These are phyloP conservation scores for Cyclanthera cordifolia DNA, from an alignment of 306 rosid species.

Conservation along the genomic window DNA sequence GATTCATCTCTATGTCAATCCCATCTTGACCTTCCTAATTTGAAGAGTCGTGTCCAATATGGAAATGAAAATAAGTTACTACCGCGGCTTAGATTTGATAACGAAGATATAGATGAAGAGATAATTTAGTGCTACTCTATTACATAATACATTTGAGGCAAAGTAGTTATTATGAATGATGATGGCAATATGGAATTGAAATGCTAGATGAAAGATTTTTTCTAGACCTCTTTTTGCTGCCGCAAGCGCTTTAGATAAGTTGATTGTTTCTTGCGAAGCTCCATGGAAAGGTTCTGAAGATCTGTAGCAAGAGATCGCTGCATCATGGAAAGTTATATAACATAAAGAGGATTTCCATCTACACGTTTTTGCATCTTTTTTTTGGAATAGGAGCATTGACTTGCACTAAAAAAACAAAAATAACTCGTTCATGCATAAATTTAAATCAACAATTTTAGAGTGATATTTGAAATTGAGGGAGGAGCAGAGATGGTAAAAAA, in stretches of 20 bases:
- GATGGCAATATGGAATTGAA: background rate
- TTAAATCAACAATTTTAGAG: too few relatives aligned
- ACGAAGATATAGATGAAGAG: too few relatives aligned
- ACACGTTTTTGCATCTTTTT: too few relatives aligned
- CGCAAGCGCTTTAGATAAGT: slow-evolving; percentile 79
- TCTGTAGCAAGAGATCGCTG: slow-evolving; percentile 97
- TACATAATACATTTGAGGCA: background rate
- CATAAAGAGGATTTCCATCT: background rate
- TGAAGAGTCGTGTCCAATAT: too few relatives aligned
- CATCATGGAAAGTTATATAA: slow-evolving; percentile 24
- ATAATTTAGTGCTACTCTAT: too few relatives aligned
- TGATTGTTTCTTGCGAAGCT: slow-evolving; percentile 96
- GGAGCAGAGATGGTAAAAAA: background rate
- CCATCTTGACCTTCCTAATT: slow-evolving; percentile 57
- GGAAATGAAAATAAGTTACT: too few relatives aligned
- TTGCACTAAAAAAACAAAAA: too few relatives aligned
- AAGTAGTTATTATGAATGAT: slow-evolving; percentile 2
- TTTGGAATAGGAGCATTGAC: too few relatives aligned
- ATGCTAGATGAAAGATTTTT: slow-evolving; percentile 6
- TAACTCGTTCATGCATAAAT: too few relatives aligned
- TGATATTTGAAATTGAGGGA: background rate
- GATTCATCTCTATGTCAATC: slow-evolving; percentile 83
- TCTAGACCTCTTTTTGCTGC: slow-evolving; percentile 74
- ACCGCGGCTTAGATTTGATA: too few relatives aligned
- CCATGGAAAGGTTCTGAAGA: slow-evolving; percentile 92